Evolutionary conservation across 1,284 basidiomycete species (phyloP).

Genomic region (Rhodotorula sp.): DNA sequence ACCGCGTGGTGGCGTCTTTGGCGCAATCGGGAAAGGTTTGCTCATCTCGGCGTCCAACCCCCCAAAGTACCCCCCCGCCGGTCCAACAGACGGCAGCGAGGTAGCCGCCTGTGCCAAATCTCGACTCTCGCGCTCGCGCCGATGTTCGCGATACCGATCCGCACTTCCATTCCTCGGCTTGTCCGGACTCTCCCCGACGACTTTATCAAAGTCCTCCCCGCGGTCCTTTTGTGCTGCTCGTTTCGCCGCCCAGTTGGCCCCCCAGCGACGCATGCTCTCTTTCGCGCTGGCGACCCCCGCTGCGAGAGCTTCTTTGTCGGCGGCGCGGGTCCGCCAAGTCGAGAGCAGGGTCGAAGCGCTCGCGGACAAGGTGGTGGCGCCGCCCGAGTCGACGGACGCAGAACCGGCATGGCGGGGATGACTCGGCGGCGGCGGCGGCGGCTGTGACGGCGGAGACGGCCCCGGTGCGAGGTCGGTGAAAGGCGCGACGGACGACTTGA

Average conservation of each 20-base stretch:
- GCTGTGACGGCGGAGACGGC: background rate
- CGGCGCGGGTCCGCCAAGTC: conserved; percentile 56
- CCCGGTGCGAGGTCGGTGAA: background rate
- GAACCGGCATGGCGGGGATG: conserved; percentile 10
- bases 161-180: background rate
- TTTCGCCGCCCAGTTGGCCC: conserved; percentile 62
- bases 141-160: background rate
- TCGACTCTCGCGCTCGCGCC: conserved; percentile 1
- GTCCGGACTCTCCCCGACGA: conserved; percentile 4
- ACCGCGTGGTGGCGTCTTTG: background rate
- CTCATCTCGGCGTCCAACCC: background rate
- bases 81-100: background rate
- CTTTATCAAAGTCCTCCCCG: background rate
- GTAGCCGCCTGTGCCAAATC: too few relatives aligned
- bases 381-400: conserved; percentile 11
- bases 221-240: background rate
- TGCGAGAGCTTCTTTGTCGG: conserved; percentile 61
- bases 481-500: background rate
- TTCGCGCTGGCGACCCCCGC: conserved; percentile 59
- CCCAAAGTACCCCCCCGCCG: background rate
- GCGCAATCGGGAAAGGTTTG: background rate
- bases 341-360: conserved; percentile 47
- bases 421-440: background rate
- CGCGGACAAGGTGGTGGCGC: conserved; percentile 3
- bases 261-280: conserved; percentile 84